Evolutionary conservation across 177 flowering plant species (phyloP).

Genomic region (Vitis hybrid): DNA sequence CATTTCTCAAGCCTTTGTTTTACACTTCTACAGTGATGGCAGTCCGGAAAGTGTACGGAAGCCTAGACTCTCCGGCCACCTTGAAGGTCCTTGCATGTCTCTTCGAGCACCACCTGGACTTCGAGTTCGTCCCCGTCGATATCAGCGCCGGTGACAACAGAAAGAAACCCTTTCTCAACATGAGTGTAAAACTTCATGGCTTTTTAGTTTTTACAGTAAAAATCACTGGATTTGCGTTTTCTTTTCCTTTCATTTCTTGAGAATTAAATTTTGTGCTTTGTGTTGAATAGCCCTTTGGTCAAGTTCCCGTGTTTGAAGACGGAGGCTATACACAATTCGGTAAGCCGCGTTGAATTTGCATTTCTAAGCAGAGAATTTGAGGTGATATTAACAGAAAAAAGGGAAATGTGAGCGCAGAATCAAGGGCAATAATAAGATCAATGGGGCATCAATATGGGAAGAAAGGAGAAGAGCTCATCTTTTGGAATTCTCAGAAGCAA

Average conservation of each 20-base stretch:
- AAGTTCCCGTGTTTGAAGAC: slow-evolving; percentile 53
- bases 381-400: too few relatives aligned
- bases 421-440: slow-evolving; percentile 68
- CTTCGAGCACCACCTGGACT: slow-evolving; percentile 42
- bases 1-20: too few relatives aligned
- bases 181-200: slow-evolving; percentile 19
- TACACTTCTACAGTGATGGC: slow-evolving; percentile 12
- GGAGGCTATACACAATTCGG: slow-evolving; percentile 57
- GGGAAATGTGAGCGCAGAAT: slow-evolving; percentile 37
- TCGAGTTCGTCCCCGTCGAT: slow-evolving; percentile 39
- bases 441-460: slow-evolving; percentile 34
- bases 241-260: neutral
- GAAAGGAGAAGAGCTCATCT: slow-evolving; percentile 47
- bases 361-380: too few relatives aligned
- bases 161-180: slow-evolving; percentile 18
- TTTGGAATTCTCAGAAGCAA: slow-evolving; percentile 26
- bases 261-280: slow-evolving; percentile 7
- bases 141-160: slow-evolving; percentile 32
- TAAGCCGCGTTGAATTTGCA: slow-evolving; percentile 9
- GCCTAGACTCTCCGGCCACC: slow-evolving; percentile 22
- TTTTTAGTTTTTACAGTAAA: too few relatives aligned
- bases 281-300: slow-evolving; percentile 54
- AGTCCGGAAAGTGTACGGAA: slow-evolving; percentile 35
- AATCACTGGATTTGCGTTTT: neutral
- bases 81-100: slow-evolving; percentile 26